These are phyloP conservation scores for Pseudogymnoascus sp. DNA, from an alignment of 2,329 filamentous ascomycete species.

Conservation along the genomic window DNA sequence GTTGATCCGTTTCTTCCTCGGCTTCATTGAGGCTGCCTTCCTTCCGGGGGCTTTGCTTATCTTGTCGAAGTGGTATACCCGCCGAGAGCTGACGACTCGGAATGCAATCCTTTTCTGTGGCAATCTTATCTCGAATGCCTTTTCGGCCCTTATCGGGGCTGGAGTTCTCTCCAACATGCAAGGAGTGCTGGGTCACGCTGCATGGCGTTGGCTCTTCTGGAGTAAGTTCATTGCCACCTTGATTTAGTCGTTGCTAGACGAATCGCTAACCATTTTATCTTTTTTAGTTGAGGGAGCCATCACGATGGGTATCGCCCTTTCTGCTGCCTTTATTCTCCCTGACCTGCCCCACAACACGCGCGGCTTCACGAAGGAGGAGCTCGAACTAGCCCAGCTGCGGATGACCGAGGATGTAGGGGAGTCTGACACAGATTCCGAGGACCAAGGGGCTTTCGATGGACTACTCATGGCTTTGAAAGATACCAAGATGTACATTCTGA, in stretches of 20 bases:
- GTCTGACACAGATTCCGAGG: constrained; percentile 43
- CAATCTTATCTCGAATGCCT: constrained; percentile 53
- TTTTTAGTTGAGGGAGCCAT: constrained; percentile 43
- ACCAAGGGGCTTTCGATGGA: constrained; percentile 46
- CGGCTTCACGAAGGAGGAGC: constrained; percentile 54
- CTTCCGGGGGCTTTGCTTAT: constrained; percentile 57
- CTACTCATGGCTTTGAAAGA: constrained; percentile 54
- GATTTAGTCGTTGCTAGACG: constrained; percentile 17
- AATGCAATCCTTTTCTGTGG: constrained; percentile 54
- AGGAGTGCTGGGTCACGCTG: constrained; percentile 44
- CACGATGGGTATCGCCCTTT: constrained; percentile 43
- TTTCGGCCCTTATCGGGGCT: constrained; percentile 51
- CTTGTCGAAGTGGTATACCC: constrained; percentile 61
- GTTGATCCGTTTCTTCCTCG: constrained; percentile 50
- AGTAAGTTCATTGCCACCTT: constrained; percentile 31
- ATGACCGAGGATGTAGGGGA: constrained; percentile 53
- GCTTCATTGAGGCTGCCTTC: constrained; percentile 58
- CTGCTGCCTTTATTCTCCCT: constrained; percentile 43
- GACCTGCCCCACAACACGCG: constrained; percentile 49
- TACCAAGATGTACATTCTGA: constrained; percentile 56
- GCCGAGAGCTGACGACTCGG: constrained; percentile 46
- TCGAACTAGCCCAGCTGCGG: constrained; percentile 45
- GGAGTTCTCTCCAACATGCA: constrained; percentile 55
- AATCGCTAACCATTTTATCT: constrained; percentile 35
- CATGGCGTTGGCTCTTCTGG: constrained; percentile 54